Conservation (phyloP, 73 alveolate genomes). For the Tetrahymena malaccensis region DNA sequence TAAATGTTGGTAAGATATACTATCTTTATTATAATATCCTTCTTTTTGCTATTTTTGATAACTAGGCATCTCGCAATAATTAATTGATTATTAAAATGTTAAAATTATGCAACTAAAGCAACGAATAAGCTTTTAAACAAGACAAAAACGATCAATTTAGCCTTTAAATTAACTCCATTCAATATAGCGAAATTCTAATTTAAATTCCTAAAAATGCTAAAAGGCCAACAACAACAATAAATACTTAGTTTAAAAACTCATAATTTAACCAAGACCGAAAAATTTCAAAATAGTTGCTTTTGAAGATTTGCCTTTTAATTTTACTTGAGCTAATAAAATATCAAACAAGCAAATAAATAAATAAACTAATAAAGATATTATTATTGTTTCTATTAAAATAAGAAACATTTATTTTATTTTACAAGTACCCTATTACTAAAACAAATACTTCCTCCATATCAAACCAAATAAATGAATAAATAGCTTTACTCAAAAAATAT, state of each 20-base stretch:
- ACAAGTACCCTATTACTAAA: too few relatives aligned
- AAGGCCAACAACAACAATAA: not conserved
- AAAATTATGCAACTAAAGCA: not conserved
- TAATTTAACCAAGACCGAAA: not conserved
- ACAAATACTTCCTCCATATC: too few relatives aligned
- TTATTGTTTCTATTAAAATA: not conserved
- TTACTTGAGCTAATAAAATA: not conserved
- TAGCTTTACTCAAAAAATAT: too few relatives aligned
- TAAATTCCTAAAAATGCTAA: not conserved
- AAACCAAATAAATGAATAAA: too few relatives aligned
- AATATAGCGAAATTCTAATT: not conserved
- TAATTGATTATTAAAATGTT: too few relatives aligned
- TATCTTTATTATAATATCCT: not conserved
- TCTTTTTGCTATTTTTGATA: not conserved
- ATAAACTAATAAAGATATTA: too few relatives aligned
- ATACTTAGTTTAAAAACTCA: not conserved
- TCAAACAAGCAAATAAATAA: not conserved
- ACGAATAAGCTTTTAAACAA: not conserved
- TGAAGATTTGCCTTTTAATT: conserved; percentile 4
- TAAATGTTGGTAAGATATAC: conserved; percentile 27
- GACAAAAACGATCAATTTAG: not conserved
- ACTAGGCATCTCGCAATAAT: not conserved
- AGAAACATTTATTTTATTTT: not conserved
- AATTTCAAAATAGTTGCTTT: not conserved
- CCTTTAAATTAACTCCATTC: not conserved